A percentile compares a stretch with the other conserved stretches of the same genome.
Conservation (phyloP, 352 stramenopile species). For the Peronospora tabacina region DNA sequence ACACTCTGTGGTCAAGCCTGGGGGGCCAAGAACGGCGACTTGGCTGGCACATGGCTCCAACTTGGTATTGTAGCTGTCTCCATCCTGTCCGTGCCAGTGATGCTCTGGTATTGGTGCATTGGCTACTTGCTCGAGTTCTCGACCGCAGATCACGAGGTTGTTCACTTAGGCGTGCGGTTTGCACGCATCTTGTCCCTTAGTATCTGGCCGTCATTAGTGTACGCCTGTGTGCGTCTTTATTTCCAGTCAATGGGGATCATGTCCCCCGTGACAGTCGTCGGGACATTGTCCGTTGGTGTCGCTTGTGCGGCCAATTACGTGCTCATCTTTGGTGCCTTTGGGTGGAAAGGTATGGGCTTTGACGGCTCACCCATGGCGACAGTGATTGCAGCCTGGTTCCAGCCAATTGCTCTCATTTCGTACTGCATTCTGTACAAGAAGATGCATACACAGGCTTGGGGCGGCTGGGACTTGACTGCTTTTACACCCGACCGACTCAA, state of each 20-base stretch:
- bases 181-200: constrained; percentile 72
- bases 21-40: constrained; percentile 56
- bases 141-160: constrained; percentile 53
- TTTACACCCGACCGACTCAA: constrained; percentile 54
- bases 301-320: constrained; percentile 58
- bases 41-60: constrained; percentile 67
- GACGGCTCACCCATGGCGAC: constrained; percentile 68
- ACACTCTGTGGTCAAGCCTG: constrained; percentile 73
- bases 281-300: constrained; percentile 55
- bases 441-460: constrained; percentile 64
- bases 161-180: constrained; percentile 61
- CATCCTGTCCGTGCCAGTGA: constrained; percentile 40
- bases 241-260: constrained; percentile 83
- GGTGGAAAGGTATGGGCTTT: constrained; percentile 57
- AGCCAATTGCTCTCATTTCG: constrained; percentile 60
- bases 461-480: constrained; percentile 48
- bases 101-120: constrained; percentile 63
- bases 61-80: constrained; percentile 49
- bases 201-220: constrained; percentile 66
- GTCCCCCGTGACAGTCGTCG: constrained; percentile 61
- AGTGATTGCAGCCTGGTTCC: constrained; percentile 74
- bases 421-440: constrained; percentile 74
- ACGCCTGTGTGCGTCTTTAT: constrained; percentile 73
- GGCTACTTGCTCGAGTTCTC: constrained; percentile 50
- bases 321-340: constrained; percentile 49